Conservation (phyloP, 1,284 basidiomycete genomes). For the Sporisorium graminicola region DNA sequence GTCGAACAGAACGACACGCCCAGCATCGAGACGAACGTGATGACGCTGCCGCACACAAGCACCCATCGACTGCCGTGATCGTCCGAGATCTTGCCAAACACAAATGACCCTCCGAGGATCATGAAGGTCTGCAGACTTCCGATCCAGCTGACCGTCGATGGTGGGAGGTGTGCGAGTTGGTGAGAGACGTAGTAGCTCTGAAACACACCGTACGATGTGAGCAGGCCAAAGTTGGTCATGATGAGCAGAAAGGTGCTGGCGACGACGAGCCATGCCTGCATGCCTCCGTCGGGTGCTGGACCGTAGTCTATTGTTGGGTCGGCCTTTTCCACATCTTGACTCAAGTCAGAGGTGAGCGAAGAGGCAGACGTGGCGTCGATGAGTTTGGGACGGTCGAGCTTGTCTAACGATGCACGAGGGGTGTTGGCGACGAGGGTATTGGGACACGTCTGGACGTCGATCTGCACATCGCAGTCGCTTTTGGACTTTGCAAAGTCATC, state of each 20-base stretch:
- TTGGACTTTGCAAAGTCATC: background rate
- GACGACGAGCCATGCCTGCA: constrained; percentile 50
- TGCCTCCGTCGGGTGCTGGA: constrained; percentile 43
- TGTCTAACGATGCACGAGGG: constrained; percentile 37
- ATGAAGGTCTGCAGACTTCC: constrained; percentile 49
- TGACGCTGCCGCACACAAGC: constrained; percentile 27
- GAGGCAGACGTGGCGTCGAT: background rate
- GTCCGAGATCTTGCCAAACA: constrained; percentile 51
- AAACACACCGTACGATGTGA: constrained; percentile 52
- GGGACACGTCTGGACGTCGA: constrained; percentile 23
- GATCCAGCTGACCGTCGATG: constrained; percentile 45
- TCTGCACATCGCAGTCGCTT: background rate
- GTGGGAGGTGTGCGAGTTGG: constrained; percentile 31
- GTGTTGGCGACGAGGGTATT: constrained; percentile 44
- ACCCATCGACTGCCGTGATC: constrained; percentile 38
- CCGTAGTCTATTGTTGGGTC: background rate
- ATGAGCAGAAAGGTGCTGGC: constrained; percentile 45
- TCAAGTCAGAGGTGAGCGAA: background rate
- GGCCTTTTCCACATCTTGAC: constrained; percentile 20
- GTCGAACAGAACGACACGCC: constrained; percentile 37
- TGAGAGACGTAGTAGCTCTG: constrained; percentile 41
- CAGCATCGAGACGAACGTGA: constrained; percentile 46
- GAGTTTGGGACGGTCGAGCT: constrained; percentile 22
- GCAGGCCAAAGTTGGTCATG: constrained; percentile 55
- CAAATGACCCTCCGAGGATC: constrained; percentile 37